These are phyloP conservation scores for Vachellia pachyceras DNA, from an alignment of 306 rosid species.

Conservation along the genomic window DNA sequence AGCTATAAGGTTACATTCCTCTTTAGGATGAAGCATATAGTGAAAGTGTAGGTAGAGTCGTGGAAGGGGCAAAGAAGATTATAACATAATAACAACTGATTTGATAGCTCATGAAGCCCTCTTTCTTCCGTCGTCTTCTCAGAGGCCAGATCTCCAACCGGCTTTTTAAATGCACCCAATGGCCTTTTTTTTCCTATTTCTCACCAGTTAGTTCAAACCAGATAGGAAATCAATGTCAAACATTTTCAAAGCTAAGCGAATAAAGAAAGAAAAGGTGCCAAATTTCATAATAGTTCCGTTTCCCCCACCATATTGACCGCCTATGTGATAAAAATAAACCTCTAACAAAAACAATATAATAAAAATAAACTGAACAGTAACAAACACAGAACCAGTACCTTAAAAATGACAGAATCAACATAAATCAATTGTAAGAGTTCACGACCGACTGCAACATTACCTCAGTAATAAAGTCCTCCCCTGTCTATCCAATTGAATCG, in stretches of 20 bases:
- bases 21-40: conserved; percentile 21
- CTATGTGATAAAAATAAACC: not conserved
- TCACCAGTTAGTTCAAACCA: not conserved
- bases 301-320: conserved; percentile 6
- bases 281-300: conserved; percentile 4
- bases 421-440: conserved; percentile 33
- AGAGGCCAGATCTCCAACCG: not conserved
- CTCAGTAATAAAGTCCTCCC: not conserved
- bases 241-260: conserved; percentile 26
- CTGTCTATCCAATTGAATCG: conserved; percentile 11
- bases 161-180: not conserved
- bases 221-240: not conserved
- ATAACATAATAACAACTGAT: conserved; percentile 7
- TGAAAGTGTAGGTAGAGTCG: not conserved
- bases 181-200: not conserved
- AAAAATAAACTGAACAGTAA: conserved; percentile 8
- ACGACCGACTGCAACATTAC: conserved; percentile 20
- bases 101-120: conserved; percentile 7
- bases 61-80: not conserved
- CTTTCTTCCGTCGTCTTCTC: conserved; percentile 7
- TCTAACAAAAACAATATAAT: not conserved
- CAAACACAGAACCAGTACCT: not conserved
- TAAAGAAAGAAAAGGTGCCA: not conserved
- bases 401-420: conserved; percentile 8
- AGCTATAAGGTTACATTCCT: not conserved